phyloP scores from a whole-genome alignment of 768 basidiomycete genomes.

The Leccinum sublutescens region DNA sequence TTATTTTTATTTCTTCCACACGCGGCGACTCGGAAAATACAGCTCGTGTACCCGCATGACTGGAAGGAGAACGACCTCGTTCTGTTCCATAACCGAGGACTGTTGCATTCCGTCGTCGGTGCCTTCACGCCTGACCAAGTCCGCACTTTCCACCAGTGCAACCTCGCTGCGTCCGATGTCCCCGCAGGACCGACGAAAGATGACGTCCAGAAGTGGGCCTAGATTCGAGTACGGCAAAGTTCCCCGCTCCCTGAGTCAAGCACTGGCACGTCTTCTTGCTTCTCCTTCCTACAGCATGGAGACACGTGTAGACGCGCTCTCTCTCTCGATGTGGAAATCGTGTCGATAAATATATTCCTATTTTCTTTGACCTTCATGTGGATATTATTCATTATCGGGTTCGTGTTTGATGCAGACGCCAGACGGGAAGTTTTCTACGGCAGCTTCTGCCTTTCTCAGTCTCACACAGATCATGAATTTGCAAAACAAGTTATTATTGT shows the following conservation, averaged over 20 bases:
- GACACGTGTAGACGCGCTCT: background rate
- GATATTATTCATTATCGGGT: conserved; percentile 2
- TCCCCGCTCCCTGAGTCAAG: background rate
- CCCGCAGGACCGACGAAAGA: conserved; percentile 46
- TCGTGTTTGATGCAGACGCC: background rate
- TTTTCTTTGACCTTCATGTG: background rate
- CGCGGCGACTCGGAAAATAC: background rate
- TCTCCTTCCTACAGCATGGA: background rate
- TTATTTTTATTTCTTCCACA: background rate
- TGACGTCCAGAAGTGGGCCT: conserved; percentile 46
- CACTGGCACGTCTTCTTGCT: background rate
- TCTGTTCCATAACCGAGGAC: conserved; percentile 71
- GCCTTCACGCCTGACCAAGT: conserved; percentile 51
- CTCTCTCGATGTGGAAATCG: background rate
- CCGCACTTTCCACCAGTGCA: conserved; percentile 55
- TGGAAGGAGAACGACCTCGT: conserved; percentile 71
- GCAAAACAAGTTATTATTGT: background rate
- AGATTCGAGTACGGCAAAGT: conserved; percentile 8
- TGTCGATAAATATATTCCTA: background rate
- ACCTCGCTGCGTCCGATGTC: conserved; percentile 51
- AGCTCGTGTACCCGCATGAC: conserved; percentile 84
- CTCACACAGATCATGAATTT: conserved; percentile 15
- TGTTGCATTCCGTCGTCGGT: conserved; percentile 67
- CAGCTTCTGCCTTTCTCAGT: conserved; percentile 3
- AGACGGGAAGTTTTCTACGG: no score